Percentiles rank a stretch among this genome's conserved stretches.
Conservation (phyloP, 495 filamentous ascomycete species). For the Immersiella caudata region DNA sequence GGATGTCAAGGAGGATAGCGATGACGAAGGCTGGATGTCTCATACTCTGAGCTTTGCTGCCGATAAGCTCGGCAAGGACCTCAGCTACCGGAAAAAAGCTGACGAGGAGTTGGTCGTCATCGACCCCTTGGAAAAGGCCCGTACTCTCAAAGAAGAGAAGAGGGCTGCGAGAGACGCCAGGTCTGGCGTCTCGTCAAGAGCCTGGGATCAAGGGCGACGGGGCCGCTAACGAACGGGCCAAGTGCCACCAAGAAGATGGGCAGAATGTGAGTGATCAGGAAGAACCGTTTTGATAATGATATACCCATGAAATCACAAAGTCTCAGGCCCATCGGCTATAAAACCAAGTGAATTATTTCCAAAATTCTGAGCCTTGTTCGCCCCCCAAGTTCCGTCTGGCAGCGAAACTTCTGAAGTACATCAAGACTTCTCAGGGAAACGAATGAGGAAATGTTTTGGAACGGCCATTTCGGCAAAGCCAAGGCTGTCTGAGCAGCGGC, state of each 20-base stretch:
- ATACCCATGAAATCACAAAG: background rate
- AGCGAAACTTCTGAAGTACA: too few relatives aligned
- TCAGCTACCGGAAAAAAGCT: constrained; percentile 85
- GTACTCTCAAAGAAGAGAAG: constrained; percentile 67
- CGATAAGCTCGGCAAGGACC: constrained; percentile 87
- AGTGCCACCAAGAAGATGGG: background rate
- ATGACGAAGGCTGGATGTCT: constrained; percentile 66
- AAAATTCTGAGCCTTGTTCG: too few relatives aligned
- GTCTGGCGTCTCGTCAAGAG: constrained; percentile 53
- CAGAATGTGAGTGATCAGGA: background rate
- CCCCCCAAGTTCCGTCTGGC: too few relatives aligned
- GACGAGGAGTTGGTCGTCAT: constrained; percentile 91
- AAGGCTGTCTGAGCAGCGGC: too few relatives aligned
- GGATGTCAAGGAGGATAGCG: constrained; percentile 59
- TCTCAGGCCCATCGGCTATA: background rate
- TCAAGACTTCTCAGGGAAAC: too few relatives aligned
- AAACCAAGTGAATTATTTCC: background rate
- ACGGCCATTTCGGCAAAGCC: too few relatives aligned
- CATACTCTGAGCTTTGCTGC: constrained; percentile 85
- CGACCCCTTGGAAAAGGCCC: constrained; percentile 85
- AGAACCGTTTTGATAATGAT: background rate
- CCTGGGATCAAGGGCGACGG: constrained; percentile 56
- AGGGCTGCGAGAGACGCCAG: constrained; percentile 54
- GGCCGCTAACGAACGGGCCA: background rate
- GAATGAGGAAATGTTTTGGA: too few relatives aligned